A percentile compares a stretch with the other conserved stretches of the same genome.
Evolutionary conservation across 257 asterid species (phyloP).

Genomic region (Capsicum baccatum): DNA sequence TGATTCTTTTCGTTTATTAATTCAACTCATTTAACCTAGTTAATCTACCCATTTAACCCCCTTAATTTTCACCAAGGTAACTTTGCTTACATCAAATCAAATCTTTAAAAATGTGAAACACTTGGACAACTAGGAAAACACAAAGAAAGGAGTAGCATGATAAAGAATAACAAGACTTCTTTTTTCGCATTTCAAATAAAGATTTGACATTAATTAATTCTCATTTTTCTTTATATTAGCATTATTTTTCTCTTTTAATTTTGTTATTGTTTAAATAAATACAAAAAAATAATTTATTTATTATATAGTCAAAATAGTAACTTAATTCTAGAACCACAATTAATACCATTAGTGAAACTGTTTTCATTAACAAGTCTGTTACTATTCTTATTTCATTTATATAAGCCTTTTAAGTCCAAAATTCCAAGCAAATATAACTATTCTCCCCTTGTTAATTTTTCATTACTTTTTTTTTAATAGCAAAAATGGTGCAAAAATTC

Average conservation of each 20-base stretch:
- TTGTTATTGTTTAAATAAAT: background rate
- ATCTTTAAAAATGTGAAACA: background rate
- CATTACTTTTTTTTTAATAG: background rate
- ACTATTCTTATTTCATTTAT: background rate
- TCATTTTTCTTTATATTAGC: background rate
- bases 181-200: no score
- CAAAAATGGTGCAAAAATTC: conserved; percentile 23
- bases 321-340: background rate
- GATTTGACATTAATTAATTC: background rate
- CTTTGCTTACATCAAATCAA: background rate
- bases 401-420: background rate
- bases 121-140: background rate
- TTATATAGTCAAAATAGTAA: background rate
- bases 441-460: background rate
- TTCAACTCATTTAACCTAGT: no score
- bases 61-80: no score
- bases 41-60: no score
- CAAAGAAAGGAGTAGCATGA: background rate
- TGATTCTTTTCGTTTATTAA: no score
- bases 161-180: no score
- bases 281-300: background rate
- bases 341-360: conserved; percentile 17
- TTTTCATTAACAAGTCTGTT: conserved; percentile 5
- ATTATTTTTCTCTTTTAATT: no score
- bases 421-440: background rate